Base-by-base conservation (phyloP, 805 yeast species). In the Monosporozyma siamensis region DNA sequence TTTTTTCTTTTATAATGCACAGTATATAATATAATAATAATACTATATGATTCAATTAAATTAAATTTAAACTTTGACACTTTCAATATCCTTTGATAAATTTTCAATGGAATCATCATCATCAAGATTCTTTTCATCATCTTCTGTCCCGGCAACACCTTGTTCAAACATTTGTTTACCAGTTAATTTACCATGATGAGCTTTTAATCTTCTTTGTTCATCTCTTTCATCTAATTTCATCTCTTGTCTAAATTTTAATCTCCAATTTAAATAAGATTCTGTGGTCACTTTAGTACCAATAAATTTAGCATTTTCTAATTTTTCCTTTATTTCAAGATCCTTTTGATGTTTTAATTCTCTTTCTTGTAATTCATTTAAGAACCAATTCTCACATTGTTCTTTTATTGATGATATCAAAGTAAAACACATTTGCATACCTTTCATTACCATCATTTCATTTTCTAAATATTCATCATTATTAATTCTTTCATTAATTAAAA, bases 341-440 rank as follows among this genome's bases (percentile, higher is more conserved):
- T 70, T 67, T 48, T 85, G 87, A 50, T 79, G 73, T 48, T 64
- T 63, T 43, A 71, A 70, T 53, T 85, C 89, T 29, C 66, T 69
- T 5, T 49, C 53, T 12, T 68, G 66, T 37, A 83, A 67, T 49
- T 80, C 79, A n/a, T 68, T 63, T 23, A 71, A 74, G 54, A 86
- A 84, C 48, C 76, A 55, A 20, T 63, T 63, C 53, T 92, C 98
- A 11, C 86, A 90, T 44, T 73, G 73, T 39, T 90, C 97, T 55
- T 90, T 90, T 42, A 88, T 69, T 7, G 77, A 68, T 1, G 94
- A 77, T 0, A 84, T 74, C 36, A 90, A 60, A 1, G 95, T 77
- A 63, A 89, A 92, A 5, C 90, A 73, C 50, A 88, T 80, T n/a
- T 96, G 95, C 73, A 90, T 82, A 1, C 98, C 98, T 32, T 32